Evolutionary conservation across 495 filamentous ascomycete genomes (phyloP).

Genomic region (Penicillium waksmanii): DNA sequence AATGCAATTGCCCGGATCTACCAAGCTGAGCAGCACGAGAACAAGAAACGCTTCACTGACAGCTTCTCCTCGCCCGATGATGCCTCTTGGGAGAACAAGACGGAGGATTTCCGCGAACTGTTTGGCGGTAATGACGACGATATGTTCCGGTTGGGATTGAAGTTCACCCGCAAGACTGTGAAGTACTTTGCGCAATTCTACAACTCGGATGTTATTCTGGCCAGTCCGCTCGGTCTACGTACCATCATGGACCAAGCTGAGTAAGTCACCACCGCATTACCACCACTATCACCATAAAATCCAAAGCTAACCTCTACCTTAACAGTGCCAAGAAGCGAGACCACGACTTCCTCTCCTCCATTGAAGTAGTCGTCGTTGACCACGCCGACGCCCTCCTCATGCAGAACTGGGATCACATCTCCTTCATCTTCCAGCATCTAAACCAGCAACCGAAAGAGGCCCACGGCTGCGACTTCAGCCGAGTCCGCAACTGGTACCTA

Average conservation of each 20-base stretch:
- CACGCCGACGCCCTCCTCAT: slow-evolving; percentile 92
- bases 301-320: slow-evolving; percentile 17
- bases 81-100: slow-evolving; percentile 69
- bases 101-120: slow-evolving; percentile 85
- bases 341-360: slow-evolving; percentile 88
- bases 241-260: slow-evolving; percentile 81
- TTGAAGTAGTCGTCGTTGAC: slow-evolving; percentile 88
- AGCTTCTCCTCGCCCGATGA: slow-evolving; percentile 69
- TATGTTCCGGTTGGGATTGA: slow-evolving; percentile 90
- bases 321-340: slow-evolving; percentile 73
- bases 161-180: slow-evolving; percentile 92
- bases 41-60: slow-evolving; percentile 89
- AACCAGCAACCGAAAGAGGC: slow-evolving; percentile 88
- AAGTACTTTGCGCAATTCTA: slow-evolving; percentile 97
- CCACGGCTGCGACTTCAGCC: slow-evolving; percentile 92
- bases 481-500: slow-evolving; percentile 89
- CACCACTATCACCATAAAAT: neutral
- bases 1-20: slow-evolving; percentile 72
- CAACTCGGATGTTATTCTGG: slow-evolving; percentile 92
- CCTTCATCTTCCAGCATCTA: slow-evolving; percentile 86
- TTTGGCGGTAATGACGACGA: slow-evolving; percentile 96
- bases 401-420: slow-evolving; percentile 98
- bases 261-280: slow-evolving; percentile 28
- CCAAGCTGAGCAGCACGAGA: slow-evolving; percentile 89
- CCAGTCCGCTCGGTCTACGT: slow-evolving; percentile 83